Percentiles rank a stretch among this genome's conserved stretches.
Conservation (phyloP, 2,329 filamentous ascomycete species). For the Tolypocladium cylindrosporum region DNA sequence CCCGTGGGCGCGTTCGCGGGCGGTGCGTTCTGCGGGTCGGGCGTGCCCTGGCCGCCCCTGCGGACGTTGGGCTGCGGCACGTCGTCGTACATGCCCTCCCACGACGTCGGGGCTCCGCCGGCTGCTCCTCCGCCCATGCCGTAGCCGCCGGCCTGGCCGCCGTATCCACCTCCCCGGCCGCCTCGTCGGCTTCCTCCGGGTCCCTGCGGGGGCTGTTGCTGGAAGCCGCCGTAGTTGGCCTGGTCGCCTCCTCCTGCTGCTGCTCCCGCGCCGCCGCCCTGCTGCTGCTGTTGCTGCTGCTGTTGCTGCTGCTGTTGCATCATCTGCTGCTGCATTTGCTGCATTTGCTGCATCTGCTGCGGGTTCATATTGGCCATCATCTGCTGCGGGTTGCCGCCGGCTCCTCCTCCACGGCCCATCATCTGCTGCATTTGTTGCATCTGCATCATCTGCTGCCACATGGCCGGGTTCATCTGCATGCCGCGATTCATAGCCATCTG, state of each 20-base stretch:
- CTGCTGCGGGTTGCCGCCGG: constrained; percentile 20
- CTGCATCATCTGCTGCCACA: constrained; percentile 68
- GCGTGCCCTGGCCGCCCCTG: constrained; percentile 28
- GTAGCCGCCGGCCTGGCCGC: constrained; percentile 18
- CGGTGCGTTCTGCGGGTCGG: constrained; percentile 34
- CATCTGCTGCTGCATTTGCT: constrained; percentile 31
- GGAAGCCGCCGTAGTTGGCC: constrained; percentile 24
- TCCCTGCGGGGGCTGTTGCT: constrained; percentile 37
- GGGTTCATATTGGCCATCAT: constrained; percentile 35
- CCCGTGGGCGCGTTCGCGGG: constrained; percentile 70
- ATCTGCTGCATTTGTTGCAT: constrained; percentile 61
- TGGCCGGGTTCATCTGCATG: constrained; percentile 64
- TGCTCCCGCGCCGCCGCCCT: constrained; percentile 1
- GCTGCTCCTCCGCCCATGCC: constrained; percentile 28
- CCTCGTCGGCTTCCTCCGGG: constrained; percentile 9
- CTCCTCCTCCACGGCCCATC: constrained; percentile 32
- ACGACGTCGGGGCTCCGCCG: constrained; percentile 65
- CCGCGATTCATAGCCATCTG: constrained; percentile 77
- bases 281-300: constrained; percentile 6
- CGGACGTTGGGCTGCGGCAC: constrained; percentile 66
- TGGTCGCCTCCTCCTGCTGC: constrained; percentile 13
- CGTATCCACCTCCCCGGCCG: constrained; percentile 15
- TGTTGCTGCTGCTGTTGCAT: constrained; percentile 26
- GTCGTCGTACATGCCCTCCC: constrained; percentile 98
- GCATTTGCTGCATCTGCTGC: constrained; percentile 52